Percentiles rank a stretch among this genome's conserved stretches.
These are phyloP conservation scores for Cokeromyces recurvatus DNA, from an alignment of 371 early-diverging fungal genomes.

Conservation along the genomic window DNA sequence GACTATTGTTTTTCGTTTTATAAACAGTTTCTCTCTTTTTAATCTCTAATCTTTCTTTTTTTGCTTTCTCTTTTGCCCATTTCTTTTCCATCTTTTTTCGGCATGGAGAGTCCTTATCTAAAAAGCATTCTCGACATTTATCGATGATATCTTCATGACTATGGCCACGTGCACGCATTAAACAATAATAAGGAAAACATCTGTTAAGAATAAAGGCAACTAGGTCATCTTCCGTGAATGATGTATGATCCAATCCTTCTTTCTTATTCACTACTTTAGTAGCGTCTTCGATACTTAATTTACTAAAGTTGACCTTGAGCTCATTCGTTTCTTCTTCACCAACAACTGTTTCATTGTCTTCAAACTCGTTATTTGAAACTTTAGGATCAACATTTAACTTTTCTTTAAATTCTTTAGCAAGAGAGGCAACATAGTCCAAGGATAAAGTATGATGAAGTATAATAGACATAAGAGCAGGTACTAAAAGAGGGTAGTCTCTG, in stretches of 20 bases:
- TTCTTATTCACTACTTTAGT: too few relatives aligned
- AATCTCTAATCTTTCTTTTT: not conserved
- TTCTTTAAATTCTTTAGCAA: conserved; percentile 16
- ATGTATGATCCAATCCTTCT: too few relatives aligned
- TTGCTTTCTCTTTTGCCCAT: not conserved
- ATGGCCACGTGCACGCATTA: conserved; percentile 6
- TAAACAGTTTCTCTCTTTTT: conserved; percentile 2
- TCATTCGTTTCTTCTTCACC: too few relatives aligned
- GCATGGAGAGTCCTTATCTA: not conserved
- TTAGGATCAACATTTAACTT: too few relatives aligned
- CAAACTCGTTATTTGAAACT: too few relatives aligned
- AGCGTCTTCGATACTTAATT: too few relatives aligned
- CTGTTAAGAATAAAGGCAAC: not conserved
- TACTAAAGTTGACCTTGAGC: too few relatives aligned
- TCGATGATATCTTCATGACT: conserved; percentile 3
- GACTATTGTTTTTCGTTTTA: not conserved
- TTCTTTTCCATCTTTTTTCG: not conserved
- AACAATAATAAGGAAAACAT: conserved; percentile 5
- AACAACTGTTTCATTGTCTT: too few relatives aligned
- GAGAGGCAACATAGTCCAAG: conserved; percentile 14
- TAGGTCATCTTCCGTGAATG: too few relatives aligned
- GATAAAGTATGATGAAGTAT: conserved; percentile 22
- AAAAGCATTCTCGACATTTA: not conserved
- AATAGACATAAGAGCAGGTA: conserved; percentile 32
- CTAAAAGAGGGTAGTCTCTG: conserved; percentile 16